Evolutionary conservation across 169 alveolate genomes (phyloP).

Genomic region (Babesia sp.): DNA sequence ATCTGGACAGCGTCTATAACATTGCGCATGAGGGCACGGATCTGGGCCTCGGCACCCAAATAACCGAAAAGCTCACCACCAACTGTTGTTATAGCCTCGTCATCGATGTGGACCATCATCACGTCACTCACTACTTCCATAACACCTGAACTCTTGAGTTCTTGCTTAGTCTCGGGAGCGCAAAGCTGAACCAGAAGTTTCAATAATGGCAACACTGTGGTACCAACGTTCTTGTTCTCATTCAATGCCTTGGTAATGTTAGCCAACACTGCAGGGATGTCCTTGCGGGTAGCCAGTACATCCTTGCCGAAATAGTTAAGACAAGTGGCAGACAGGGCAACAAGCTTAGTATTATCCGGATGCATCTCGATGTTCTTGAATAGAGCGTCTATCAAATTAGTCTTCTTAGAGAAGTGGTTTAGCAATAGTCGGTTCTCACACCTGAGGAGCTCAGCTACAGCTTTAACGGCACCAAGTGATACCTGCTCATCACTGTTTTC

Average conservation of each 20-base stretch:
- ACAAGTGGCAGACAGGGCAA: slow-evolving; percentile 64
- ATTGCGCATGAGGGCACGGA: slow-evolving; percentile 83
- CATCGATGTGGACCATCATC: slow-evolving; percentile 82
- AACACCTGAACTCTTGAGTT: slow-evolving; percentile 80
- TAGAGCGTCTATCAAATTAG: slow-evolving; percentile 62
- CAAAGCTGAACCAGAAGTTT: slow-evolving; percentile 72
- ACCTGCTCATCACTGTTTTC: slow-evolving; percentile 41
- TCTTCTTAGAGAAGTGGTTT: slow-evolving; percentile 60
- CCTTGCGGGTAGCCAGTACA: slow-evolving; percentile 52
- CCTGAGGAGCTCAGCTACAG: slow-evolving; percentile 75
- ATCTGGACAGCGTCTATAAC: slow-evolving; percentile 79
- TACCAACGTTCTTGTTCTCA: slow-evolving; percentile 77
- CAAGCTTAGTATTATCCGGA: slow-evolving; percentile 63
- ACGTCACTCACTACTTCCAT: slow-evolving; percentile 84
- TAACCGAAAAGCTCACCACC: slow-evolving; percentile 86
- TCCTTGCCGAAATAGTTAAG: slow-evolving; percentile 63
- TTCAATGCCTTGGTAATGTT: slow-evolving; percentile 70
- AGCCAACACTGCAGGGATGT: slow-evolving; percentile 69
- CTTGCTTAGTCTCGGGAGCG: slow-evolving; percentile 71
- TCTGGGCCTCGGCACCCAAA: slow-evolving; percentile 90
- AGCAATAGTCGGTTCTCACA: slow-evolving; percentile 66
- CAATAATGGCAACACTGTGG: slow-evolving; percentile 71
- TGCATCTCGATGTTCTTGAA: slow-evolving; percentile 68
- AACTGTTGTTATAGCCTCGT: slow-evolving; percentile 76
- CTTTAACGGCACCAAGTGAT: slow-evolving; percentile 69